These are phyloP conservation scores for Starmerella tilneyi DNA, from an alignment of 805 yeast genomes.

Conservation along the genomic window DNA sequence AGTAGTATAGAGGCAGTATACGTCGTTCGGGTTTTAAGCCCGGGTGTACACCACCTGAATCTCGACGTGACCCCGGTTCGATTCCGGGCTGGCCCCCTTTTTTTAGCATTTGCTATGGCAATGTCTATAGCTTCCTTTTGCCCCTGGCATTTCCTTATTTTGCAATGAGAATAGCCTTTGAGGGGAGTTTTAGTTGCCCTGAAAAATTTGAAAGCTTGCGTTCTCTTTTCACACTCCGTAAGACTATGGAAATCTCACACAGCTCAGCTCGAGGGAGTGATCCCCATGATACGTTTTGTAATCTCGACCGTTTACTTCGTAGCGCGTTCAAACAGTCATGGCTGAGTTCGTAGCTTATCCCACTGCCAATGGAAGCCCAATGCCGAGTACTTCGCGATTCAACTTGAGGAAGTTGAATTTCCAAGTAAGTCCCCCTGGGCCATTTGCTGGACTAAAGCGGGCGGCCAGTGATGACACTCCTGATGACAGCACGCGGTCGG, in stretches of 20 bases:
- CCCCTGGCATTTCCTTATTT: too few species aligned
- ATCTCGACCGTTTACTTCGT: too few species aligned
- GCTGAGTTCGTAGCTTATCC: not conserved
- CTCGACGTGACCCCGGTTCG: slow-evolving; percentile 26
- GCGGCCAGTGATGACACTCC: not conserved
- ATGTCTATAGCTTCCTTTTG: not conserved
- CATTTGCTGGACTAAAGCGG: not conserved
- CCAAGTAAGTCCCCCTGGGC: slow-evolving; percentile 1
- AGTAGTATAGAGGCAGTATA: slow-evolving; percentile 26
- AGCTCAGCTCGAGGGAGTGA: too few species aligned
- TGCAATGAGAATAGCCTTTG: too few species aligned
- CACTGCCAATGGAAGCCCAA: not conserved
- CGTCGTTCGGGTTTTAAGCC: slow-evolving; percentile 22
- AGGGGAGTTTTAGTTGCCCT: too few species aligned
- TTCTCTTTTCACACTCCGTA: too few species aligned
- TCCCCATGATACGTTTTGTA: too few species aligned
- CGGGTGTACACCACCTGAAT: slow-evolving; percentile 6
- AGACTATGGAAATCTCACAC: too few species aligned
- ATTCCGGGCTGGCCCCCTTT: slow-evolving; percentile 25
- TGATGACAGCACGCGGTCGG: too few species aligned
- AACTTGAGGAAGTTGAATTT: not conserved
- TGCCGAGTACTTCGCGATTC: not conserved
- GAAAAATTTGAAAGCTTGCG: too few species aligned
- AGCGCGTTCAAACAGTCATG: too few species aligned
- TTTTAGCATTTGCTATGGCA: slow-evolving; percentile 6